A percentile compares a stretch with the other conserved stretches of the same genome.
These are phyloP conservation scores for Dionaea muscipula DNA, from an alignment of 179 eudicot species.

Conservation along the genomic window DNA sequence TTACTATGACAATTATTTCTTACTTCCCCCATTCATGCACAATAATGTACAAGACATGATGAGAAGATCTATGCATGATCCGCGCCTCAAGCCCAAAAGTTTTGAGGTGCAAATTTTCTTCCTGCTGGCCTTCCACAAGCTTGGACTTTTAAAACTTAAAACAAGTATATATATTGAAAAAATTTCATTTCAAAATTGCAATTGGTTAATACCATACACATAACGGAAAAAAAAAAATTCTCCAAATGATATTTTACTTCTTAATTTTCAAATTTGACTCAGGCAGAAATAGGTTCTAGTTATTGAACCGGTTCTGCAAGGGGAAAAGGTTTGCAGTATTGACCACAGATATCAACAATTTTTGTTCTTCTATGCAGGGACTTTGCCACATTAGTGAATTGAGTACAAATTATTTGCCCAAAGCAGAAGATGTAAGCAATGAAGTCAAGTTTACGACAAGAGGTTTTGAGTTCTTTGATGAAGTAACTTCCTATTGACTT, in stretches of 20 bases:
- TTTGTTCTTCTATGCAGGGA: conserved; percentile 45
- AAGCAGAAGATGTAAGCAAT: conserved; percentile 84
- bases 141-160: too few relatives aligned
- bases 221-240: too few relatives aligned
- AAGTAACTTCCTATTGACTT: conserved; percentile 9
- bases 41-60: too few relatives aligned
- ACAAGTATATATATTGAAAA: too few relatives aligned
- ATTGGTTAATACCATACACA: too few relatives aligned
- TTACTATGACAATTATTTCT: too few relatives aligned
- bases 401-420: conserved; percentile 70
- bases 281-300: too few relatives aligned
- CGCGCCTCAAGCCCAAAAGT: too few relatives aligned
- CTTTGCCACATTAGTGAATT: conserved; percentile 97
- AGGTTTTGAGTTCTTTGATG: conserved; percentile 1
- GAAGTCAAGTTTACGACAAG: background rate
- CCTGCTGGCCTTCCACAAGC: background rate
- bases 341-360: background rate
- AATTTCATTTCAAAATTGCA: too few relatives aligned
- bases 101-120: background rate
- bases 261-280: background rate
- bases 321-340: background rate
- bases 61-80: too few relatives aligned
- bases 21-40: too few relatives aligned
- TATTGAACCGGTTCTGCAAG: background rate
- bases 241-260: background rate